Conservation (phyloP, 2,329 filamentous ascomycete genomes). For the Trichoderma semiorbis region DNA sequence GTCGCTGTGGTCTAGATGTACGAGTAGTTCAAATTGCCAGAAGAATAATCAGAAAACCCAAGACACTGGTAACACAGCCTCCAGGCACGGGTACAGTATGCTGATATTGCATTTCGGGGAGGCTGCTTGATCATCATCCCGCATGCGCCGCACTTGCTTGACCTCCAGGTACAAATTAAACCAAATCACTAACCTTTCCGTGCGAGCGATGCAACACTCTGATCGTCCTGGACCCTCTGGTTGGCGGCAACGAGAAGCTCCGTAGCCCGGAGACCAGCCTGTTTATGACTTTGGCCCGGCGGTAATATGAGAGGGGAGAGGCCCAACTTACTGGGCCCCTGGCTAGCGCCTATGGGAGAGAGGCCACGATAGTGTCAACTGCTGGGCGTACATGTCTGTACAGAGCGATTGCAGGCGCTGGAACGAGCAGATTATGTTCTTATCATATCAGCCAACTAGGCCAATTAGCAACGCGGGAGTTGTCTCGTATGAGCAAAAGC, state of each 20-base stretch:
- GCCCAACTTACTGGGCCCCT: background rate
- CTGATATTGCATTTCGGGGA: background rate
- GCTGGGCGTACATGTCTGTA: background rate
- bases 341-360: slow-evolving; percentile 2
- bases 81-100: background rate
- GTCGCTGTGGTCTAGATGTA: background rate
- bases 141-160: background rate
- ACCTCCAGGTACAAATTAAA: background rate
- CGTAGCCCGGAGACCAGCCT: slow-evolving; percentile 9
- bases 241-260: slow-evolving; percentile 11
- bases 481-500: background rate
- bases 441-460: background rate
- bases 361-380: background rate
- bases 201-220: background rate
- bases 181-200: background rate
- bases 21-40: background rate
- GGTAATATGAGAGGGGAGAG: slow-evolving; percentile 2
- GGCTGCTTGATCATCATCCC: background rate
- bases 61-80: background rate
- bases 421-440: background rate
- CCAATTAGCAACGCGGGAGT: background rate
- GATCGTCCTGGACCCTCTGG: background rate
- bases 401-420: background rate
- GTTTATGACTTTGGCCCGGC: slow-evolving; percentile 8
- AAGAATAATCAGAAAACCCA: background rate